phyloP scores from a whole-genome alignment of 805 yeast species.

The Maudiozyma turicensis region DNA sequence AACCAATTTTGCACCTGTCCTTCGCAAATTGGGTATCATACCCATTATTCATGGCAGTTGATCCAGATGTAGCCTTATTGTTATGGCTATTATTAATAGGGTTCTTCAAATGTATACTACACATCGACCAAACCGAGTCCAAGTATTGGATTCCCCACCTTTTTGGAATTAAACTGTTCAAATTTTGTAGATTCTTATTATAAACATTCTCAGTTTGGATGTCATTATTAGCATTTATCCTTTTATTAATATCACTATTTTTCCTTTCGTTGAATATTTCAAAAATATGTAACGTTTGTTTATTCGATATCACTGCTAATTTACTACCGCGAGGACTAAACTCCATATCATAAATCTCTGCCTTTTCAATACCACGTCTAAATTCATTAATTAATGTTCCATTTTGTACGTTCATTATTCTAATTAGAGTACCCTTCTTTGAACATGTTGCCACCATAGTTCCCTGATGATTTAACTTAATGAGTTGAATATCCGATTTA shows the following conservation, averaged over 20 bases:
- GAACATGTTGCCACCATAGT: conserved; percentile 80
- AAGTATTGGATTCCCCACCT: conserved; percentile 62
- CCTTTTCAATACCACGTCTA: conserved; percentile 83
- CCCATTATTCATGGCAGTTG: neutral
- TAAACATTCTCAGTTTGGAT: conserved; percentile 6
- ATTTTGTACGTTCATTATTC: conserved; percentile 57
- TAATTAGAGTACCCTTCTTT: conserved; percentile 76
- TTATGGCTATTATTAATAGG: conserved; percentile 5
- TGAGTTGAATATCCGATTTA: conserved; percentile 59
- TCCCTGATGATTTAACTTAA: conserved; percentile 68
- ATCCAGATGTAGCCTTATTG: neutral
- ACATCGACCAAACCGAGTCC: conserved; percentile 81
- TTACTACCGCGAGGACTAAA: conserved; percentile 69
- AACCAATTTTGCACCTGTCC: conserved; percentile 26
- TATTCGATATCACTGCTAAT: conserved; percentile 81
- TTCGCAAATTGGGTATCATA: conserved; percentile 6
- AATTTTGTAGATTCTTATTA: conserved; percentile 52
- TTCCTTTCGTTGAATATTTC: conserved; percentile 27
- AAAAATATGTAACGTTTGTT: conserved; percentile 80
- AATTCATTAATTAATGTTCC: conserved; percentile 73
- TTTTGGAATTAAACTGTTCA: conserved; percentile 45
- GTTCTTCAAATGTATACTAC: conserved; percentile 47
- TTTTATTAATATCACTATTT: neutral
- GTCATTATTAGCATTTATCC: neutral
- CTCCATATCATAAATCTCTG: conserved; percentile 70